Conservation (phyloP, 352 stramenopile genomes). For the Phytophthora quininea region DNA sequence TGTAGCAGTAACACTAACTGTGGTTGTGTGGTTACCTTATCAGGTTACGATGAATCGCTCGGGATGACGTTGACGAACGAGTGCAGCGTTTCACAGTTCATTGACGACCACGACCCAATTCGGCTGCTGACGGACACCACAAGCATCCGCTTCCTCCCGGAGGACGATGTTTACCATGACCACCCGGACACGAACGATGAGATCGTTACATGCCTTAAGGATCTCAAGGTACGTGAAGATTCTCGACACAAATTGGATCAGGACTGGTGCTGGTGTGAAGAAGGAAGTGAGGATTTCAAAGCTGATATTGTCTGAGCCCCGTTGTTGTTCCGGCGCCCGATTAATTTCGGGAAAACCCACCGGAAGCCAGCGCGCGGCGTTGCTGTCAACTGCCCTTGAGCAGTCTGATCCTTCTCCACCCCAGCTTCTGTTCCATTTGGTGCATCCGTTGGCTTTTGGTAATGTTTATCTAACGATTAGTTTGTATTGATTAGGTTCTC, state of each 20-base stretch:
- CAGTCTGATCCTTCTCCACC: constrained; percentile 72
- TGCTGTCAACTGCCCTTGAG: constrained; percentile 69
- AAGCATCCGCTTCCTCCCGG: constrained; percentile 90
- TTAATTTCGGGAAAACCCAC: constrained; percentile 92
- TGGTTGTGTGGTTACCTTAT: not conserved
- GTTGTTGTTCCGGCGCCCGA: constrained; percentile 88
- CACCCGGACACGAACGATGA: constrained; percentile 85
- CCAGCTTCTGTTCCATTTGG: not conserved
- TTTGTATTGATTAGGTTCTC: constrained; percentile 79
- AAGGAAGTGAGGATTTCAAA: constrained; percentile 81
- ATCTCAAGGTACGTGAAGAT: constrained; percentile 90
- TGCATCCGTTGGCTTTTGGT: not conserved
- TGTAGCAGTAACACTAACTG: constrained; percentile 11
- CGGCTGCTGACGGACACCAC: constrained; percentile 95
- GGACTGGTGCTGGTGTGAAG: constrained; percentile 5
- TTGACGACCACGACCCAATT: constrained; percentile 93
- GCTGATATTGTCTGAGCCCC: constrained; percentile 83
- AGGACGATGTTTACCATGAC: constrained; percentile 83
- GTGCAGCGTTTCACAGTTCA: constrained; percentile 86
- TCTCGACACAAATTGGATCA: not conserved
- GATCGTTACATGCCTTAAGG: constrained; percentile 72
- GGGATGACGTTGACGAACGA: constrained; percentile 87
- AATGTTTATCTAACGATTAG: not conserved
- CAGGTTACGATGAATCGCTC: constrained; percentile 93
- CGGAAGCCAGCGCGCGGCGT: constrained; percentile 81